A percentile compares a stretch with the other conserved stretches of the same genome.
Conservation (phyloP, 108 stramenopile genomes). For the Cafeteria roenbergensis region DNA sequence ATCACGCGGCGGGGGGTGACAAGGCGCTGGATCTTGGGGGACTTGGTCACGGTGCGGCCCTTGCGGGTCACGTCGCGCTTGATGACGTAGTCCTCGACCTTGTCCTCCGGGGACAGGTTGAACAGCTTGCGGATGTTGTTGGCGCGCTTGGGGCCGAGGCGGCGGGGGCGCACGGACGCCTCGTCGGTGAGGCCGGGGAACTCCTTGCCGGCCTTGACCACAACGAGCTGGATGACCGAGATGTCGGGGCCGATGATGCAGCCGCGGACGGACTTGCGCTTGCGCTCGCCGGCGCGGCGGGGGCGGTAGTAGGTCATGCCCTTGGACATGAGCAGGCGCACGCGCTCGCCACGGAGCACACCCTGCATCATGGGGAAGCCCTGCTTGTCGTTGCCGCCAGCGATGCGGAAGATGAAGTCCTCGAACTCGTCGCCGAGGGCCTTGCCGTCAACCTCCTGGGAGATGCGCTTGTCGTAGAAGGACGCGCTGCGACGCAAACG, state of each 20-base stretch:
- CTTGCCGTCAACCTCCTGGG: slow-evolving; percentile 86
- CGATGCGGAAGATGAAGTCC: slow-evolving; percentile 84
- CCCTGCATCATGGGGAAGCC: slow-evolving; percentile 99
- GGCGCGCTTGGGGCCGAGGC: slow-evolving; percentile 98
- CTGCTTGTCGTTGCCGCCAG: slow-evolving; percentile 99
- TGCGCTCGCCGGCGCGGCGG: slow-evolving; percentile 91
- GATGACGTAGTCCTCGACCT: slow-evolving; percentile 96
- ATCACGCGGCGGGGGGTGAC: slow-evolving; percentile 85
- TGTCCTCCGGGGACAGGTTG: slow-evolving; percentile 96
- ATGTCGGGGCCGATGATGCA: slow-evolving; percentile 96
- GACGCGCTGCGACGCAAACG: slow-evolving; percentile 40
- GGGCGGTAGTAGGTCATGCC: slow-evolving; percentile 76
- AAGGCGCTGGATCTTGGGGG: slow-evolving; percentile 97
- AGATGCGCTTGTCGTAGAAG: slow-evolving; percentile 95
- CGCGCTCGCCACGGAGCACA: slow-evolving; percentile 88
- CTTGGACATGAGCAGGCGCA: slow-evolving; percentile 80
- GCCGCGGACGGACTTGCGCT: slow-evolving; percentile 97
- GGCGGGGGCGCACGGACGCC: slow-evolving; percentile 60
- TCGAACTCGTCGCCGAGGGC: slow-evolving; percentile 94
- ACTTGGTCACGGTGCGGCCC: slow-evolving; percentile 73
- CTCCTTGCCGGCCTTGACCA: slow-evolving; percentile 76
- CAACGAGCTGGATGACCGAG: slow-evolving; percentile 91
- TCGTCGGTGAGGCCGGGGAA: slow-evolving; percentile 86
- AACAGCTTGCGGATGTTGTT: slow-evolving; percentile 99
- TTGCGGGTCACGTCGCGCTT: slow-evolving; percentile 84